Conservation (phyloP, 2,329 filamentous ascomycete genomes). For the Pseudohalonectria lignicola region DNA sequence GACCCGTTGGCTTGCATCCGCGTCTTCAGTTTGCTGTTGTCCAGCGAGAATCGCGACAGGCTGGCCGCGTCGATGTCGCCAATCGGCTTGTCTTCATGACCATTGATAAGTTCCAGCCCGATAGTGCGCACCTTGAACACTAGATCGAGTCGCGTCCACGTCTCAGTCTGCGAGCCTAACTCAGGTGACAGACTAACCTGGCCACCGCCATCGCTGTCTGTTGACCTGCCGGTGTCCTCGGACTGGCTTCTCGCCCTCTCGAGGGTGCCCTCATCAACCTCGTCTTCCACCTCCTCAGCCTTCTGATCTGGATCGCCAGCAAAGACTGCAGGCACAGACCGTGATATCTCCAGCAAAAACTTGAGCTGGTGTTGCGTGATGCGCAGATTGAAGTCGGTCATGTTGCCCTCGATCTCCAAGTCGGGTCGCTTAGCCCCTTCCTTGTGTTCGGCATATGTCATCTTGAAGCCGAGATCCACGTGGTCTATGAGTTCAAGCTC, state of each 20-base stretch:
- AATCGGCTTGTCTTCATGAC: conserved; percentile 65
- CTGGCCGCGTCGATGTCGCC: conserved; percentile 68
- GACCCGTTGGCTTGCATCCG: conserved; percentile 88
- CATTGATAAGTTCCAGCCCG: conserved; percentile 76
- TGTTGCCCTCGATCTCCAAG: conserved; percentile 78
- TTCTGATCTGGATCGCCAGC: conserved; percentile 59
- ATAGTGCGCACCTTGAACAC: conserved; percentile 83
- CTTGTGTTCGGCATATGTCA: conserved; percentile 84
- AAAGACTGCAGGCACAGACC: conserved; percentile 81
- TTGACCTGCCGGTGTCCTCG: conserved; percentile 13
- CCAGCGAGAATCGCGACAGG: conserved; percentile 85
- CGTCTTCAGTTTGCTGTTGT: conserved; percentile 84
- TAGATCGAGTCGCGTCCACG: conserved; percentile 89
- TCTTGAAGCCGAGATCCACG: conserved; percentile 84
- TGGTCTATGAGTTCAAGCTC: conserved; percentile 96
- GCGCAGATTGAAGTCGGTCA: conserved; percentile 87
- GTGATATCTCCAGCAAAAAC: conserved; percentile 78
- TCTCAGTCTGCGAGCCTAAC: conserved; percentile 53
- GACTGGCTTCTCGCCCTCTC: conserved; percentile 33
- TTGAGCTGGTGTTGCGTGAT: conserved; percentile 87
- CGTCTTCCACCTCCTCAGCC: conserved; percentile 57
- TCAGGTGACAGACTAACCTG: conserved; percentile 56
- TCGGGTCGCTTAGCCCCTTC: conserved; percentile 71
- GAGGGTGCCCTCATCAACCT: conserved; percentile 50
- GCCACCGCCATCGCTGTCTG: background rate